A percentile compares a stretch with the other conserved stretches of the same genome.
These are phyloP conservation scores for Pyracantha coccinea DNA, from an alignment of 331 rosid genomes.

Conservation along the genomic window DNA sequence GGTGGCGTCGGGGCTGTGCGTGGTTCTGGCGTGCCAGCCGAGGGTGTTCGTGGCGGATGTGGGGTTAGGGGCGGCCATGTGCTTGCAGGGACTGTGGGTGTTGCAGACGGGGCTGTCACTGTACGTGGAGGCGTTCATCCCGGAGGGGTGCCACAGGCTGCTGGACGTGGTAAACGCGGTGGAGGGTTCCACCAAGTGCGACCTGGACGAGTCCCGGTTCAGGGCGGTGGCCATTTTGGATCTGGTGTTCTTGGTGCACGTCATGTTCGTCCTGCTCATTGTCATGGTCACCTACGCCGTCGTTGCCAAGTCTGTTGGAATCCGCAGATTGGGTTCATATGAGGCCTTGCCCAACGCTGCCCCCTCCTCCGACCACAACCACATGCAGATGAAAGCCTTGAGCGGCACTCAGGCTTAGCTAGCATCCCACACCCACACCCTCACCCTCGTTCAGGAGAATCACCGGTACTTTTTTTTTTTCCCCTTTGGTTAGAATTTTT, in stretches of 20 bases:
- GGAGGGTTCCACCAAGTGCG: constrained; percentile 87
- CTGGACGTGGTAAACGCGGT: constrained; percentile 67
- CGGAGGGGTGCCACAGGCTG: constrained; percentile 82
- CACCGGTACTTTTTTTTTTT: not conserved
- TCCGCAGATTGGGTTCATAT: constrained; percentile 57
- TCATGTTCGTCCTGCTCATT: constrained; percentile 45
- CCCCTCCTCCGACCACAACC: constrained; percentile 18
- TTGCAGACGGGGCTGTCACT: constrained; percentile 81
- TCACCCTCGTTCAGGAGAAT: not conserved
- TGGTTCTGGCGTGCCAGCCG: constrained; percentile 52
- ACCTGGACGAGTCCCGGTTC: constrained; percentile 63
- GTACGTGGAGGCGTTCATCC: constrained; percentile 75
- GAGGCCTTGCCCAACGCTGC: constrained; percentile 55
- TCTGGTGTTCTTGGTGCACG: constrained; percentile 56
- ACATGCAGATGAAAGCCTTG: constrained; percentile 88
- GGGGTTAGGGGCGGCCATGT: constrained; percentile 43
- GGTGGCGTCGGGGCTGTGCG: constrained; percentile 35
- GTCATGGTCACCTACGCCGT: constrained; percentile 41
- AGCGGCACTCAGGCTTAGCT: constrained; percentile 83
- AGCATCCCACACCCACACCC: not conserved
- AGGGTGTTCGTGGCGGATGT: constrained; percentile 63
- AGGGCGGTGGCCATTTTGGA: constrained; percentile 80
- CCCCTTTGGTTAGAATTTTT: not conserved
- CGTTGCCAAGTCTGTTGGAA: constrained; percentile 35
- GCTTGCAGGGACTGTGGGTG: constrained; percentile 74